A percentile compares a stretch with the other conserved stretches of the same genome.
Evolutionary conservation across 1,284 basidiomycete species (phyloP).

Genomic region (Pisolithus thermaeus): DNA sequence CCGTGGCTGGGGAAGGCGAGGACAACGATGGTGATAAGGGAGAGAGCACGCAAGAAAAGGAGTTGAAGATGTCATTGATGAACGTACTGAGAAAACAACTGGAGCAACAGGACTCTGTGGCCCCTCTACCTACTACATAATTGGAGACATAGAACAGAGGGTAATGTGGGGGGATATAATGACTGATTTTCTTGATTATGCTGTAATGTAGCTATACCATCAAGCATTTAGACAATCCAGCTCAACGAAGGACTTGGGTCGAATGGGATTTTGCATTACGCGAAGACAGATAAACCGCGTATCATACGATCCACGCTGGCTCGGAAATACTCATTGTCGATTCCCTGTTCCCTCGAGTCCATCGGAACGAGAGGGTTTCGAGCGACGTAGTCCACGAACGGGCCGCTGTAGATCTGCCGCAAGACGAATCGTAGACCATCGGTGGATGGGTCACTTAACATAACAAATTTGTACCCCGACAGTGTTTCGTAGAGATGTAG

Average conservation of each 20-base stretch:
- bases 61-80: constrained; percentile 79
- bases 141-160: neutral
- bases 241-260: neutral
- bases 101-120: constrained; percentile 25
- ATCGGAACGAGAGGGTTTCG: constrained; percentile 83
- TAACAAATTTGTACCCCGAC: constrained; percentile 93
- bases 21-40: constrained; percentile 48
- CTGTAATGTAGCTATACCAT: constrained; percentile 22
- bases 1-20: constrained; percentile 74
- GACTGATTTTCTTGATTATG: constrained; percentile 2
- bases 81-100: constrained; percentile 71
- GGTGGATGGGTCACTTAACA: constrained; percentile 82
- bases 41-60: constrained; percentile 64
- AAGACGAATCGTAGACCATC: constrained; percentile 82
- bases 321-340: constrained; percentile 91
- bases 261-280: constrained; percentile 5
- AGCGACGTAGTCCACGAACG: constrained; percentile 91
- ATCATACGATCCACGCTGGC: constrained; percentile 76
- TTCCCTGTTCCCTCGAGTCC: constrained; percentile 75
- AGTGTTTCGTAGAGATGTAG: constrained; percentile 90
- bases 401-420: constrained; percentile 87
- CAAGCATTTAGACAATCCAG: constrained; percentile 6
- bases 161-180: neutral
- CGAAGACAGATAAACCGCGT: constrained; percentile 58
- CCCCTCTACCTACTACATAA: neutral